phyloP scores from a whole-genome alignment of 805 yeast genomes.

The Cyberlindnera galapagoensis region DNA sequence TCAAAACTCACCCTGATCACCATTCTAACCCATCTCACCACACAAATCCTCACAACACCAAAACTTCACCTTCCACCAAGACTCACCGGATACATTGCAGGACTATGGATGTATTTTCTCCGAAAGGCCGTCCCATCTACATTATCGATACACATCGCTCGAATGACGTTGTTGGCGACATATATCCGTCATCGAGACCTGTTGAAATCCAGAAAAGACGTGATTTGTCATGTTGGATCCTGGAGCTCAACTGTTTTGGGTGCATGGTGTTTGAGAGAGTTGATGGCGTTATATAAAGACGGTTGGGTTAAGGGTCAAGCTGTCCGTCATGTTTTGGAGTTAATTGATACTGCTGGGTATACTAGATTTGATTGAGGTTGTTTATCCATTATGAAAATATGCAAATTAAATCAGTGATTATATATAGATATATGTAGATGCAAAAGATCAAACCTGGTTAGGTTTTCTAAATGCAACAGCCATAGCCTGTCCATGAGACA shows the following conservation, averaged over 20 bases:
- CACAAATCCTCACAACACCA: too few relatives aligned
- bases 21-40: conserved; percentile 8
- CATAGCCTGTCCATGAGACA: too few relatives aligned
- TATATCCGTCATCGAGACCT: conserved; percentile 10
- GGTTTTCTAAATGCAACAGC: too few relatives aligned
- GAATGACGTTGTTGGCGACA: conserved; percentile 6
- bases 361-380: too few relatives aligned
- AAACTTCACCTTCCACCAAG: conserved; percentile 7
- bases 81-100: conserved; percentile 12
- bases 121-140: conserved; percentile 3
- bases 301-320: too few relatives aligned
- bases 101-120: conserved; percentile 11
- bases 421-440: too few relatives aligned
- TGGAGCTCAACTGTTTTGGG: conserved; percentile 8
- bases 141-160: conserved; percentile 5
- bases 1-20: conserved; percentile 6
- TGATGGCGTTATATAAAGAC: too few relatives aligned
- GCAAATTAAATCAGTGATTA: too few relatives aligned
- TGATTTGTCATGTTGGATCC: neutral
- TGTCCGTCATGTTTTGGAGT: too few relatives aligned
- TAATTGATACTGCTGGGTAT: too few relatives aligned
- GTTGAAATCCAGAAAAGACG: neutral
- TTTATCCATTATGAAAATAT: too few relatives aligned
- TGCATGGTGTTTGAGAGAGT: conserved; percentile 2
- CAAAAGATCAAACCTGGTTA: too few relatives aligned